phyloP scores from a whole-genome alignment of 106 monocot genomes.

The Phalaenopsis equestris region DNA sequence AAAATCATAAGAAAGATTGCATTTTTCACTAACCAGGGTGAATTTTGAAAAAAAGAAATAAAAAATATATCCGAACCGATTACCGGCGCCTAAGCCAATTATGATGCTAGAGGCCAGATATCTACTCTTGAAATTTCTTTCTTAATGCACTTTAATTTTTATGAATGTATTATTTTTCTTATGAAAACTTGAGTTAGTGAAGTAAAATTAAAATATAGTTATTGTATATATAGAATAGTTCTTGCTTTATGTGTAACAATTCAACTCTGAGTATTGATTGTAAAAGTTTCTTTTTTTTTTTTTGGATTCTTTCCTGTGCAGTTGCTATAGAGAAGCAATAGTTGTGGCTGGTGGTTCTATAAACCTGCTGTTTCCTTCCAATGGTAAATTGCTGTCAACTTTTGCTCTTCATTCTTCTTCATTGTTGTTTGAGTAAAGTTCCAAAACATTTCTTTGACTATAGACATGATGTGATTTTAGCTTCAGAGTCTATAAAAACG shows the following conservation, averaged over 20 bases:
- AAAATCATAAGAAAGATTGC: no score
- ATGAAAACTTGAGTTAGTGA: not conserved
- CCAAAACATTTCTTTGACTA: no score
- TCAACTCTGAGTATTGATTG: not conserved
- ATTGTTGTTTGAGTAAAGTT: not conserved
- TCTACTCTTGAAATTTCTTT: not conserved
- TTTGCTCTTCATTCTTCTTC: not conserved
- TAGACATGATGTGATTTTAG: no score
- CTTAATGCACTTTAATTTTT: not conserved
- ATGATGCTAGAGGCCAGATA: no score
- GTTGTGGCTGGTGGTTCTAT: not conserved
- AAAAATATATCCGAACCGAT: not conserved
- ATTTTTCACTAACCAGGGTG: not conserved
- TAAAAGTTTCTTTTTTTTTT: not conserved
- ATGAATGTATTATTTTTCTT: not conserved
- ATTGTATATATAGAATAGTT: no score
- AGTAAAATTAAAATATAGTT: not conserved
- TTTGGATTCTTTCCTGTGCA: not conserved
- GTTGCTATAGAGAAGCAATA: not conserved
- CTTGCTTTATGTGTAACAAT: no score
- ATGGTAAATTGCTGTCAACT: slow-evolving; percentile 1
- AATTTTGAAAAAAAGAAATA: not conserved
- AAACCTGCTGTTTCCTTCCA: not conserved
- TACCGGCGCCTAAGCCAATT: not conserved
- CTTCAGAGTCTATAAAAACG: no score